These are phyloP conservation scores for Populus hybrid DNA, from an alignment of 441 rosid genomes.

Conservation along the genomic window DNA sequence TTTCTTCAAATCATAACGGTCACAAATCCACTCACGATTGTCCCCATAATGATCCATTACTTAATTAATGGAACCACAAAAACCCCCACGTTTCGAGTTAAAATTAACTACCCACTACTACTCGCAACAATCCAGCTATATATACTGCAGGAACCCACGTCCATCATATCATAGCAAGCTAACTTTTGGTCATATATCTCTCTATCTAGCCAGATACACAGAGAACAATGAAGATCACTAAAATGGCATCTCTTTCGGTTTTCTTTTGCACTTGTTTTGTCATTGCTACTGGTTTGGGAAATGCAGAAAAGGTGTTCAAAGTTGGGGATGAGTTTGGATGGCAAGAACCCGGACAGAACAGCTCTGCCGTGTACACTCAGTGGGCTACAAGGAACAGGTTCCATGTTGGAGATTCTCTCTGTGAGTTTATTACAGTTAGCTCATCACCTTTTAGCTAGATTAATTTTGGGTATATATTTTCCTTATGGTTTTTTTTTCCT, in stretches of 20 bases:
- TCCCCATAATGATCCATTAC: neutral
- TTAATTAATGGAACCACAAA: constrained; percentile 13
- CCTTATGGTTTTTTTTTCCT: neutral
- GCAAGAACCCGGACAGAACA: constrained; percentile 53
- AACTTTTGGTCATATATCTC: neutral
- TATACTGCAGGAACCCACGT: neutral
- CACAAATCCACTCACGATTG: constrained; percentile 9
- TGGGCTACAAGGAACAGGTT: constrained; percentile 76
- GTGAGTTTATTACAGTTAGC: constrained; percentile 32
- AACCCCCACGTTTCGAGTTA: constrained; percentile 10
- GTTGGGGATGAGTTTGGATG: constrained; percentile 77
- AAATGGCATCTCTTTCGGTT: constrained; percentile 20
- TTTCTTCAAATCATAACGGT: constrained; percentile 3
- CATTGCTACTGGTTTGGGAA: constrained; percentile 18
- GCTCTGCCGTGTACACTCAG: constrained; percentile 41
- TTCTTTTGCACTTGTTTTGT: constrained; percentile 19
- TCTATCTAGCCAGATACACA: neutral
- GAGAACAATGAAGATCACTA: constrained; percentile 5
- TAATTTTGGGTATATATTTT: neutral
- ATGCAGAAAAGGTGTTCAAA: constrained; percentile 45
- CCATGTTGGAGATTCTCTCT: constrained; percentile 73
- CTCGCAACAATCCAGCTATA: neutral
- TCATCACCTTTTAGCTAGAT: neutral
- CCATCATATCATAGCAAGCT: neutral
- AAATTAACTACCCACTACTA: constrained; percentile 16